Percentiles rank a stretch among this genome's conserved stretches.
Evolutionary conservation across 306 rosid genomes (phyloP).

Genomic region (Dalbergia cultrata): DNA sequence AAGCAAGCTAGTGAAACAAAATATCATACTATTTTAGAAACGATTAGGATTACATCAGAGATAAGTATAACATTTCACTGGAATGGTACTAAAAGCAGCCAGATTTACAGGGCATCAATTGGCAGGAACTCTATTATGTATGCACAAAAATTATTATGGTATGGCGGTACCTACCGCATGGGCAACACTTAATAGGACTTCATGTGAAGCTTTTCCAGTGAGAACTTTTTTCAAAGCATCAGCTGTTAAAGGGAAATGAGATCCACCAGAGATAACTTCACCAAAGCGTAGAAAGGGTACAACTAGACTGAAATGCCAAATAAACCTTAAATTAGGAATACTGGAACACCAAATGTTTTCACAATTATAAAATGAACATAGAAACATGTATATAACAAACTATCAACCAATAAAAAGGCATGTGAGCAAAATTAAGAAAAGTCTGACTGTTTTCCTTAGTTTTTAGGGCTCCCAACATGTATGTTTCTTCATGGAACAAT

Average conservation of each 20-base stretch:
- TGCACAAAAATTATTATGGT: constrained; percentile 15
- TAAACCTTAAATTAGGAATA: constrained; percentile 12
- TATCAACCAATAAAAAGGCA: constrained; percentile 6
- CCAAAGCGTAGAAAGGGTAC: constrained; percentile 95
- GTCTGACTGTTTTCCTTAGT: background rate
- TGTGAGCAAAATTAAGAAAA: constrained; percentile 10
- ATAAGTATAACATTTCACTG: background rate
- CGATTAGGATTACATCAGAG: background rate
- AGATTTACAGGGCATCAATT: background rate
- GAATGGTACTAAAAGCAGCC: background rate
- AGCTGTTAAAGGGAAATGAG: constrained; percentile 84
- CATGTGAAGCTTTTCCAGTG: constrained; percentile 83
- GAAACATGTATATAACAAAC: background rate
- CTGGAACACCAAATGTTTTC: constrained; percentile 1
- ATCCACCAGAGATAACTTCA: constrained; percentile 75
- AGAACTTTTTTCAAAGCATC: constrained; percentile 88
- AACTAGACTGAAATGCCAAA: constrained; percentile 67
- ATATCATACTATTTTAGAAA: background rate
- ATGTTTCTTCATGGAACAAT: background rate
- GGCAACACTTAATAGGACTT: constrained; percentile 73
- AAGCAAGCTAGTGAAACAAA: background rate
- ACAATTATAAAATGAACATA: constrained; percentile 10
- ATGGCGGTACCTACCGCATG: constrained; percentile 76
- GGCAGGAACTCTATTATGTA: no score
- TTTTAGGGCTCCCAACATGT: constrained; percentile 6